Evolutionary conservation across 2,329 filamentous ascomycete species (phyloP), one percentile per base, ranked within the genome.

Genomic region (Phoma herbarum): DNA sequence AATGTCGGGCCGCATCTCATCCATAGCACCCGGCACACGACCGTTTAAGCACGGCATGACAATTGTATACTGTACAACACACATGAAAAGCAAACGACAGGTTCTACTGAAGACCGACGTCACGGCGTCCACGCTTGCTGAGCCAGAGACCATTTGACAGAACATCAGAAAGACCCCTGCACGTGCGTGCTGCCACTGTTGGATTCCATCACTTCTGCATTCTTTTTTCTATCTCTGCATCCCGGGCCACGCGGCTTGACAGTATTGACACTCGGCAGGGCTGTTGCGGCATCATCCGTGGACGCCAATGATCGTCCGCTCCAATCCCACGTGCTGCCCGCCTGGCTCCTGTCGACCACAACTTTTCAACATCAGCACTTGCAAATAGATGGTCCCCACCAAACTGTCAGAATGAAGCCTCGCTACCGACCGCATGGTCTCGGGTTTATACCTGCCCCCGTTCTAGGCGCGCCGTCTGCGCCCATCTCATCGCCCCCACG

Each of bases 231-330:
- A 49, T 45, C 49, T 37, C n/a, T 12, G 29, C 9, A 4, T 53
- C 29, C 37, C 44, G 49, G 31, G 29, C 56, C 45, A 53, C 44
- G 49, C 56, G 37, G 48, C 57, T 61, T 56, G 42, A 60, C 55
- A 49, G 41, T 29, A 48, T 60, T 60, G 55, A 57, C 57, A 56
- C 26, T 46, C 43, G 56, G 52, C 57, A 61, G 55, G 52, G 46
- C 62, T 52, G 52, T 45, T 44, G 52, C 52, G 42, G 43, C 46
- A 37, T 41, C 48, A 47, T 47, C 49, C 48, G 47, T 43, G 25
- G 33, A 64, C 63, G 66, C 69, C 68, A 72, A 72, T 72, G 35
- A 56, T 47, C 46, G 43, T 49, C 57, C 62, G 60, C 60, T 64
- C 57, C 48, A 22, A 53, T 59, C 60, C 67, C 68, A 71, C 69